These are phyloP conservation scores for Candida dajiaensis DNA, from an alignment of 805 yeast genomes.

Conservation along the genomic window DNA sequence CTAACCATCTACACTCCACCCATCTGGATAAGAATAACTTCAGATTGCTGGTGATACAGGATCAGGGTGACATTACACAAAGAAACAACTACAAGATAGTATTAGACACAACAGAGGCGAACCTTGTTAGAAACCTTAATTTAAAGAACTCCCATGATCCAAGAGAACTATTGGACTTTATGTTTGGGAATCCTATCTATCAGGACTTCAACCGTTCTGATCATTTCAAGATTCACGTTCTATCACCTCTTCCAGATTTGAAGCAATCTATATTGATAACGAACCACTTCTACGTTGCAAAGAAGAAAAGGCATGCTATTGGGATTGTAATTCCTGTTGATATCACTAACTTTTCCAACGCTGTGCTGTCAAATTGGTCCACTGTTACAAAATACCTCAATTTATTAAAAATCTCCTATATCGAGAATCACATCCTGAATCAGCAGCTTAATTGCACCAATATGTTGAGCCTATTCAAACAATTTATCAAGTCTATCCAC, in stretches of 20 bases:
- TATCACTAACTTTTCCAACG: slow-evolving; percentile 21
- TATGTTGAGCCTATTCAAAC: slow-evolving; percentile 23
- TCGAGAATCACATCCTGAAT: slow-evolving; percentile 13
- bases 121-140: not conserved
- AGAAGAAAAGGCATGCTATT: slow-evolving; percentile 26
- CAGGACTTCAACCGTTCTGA: slow-evolving; percentile 24
- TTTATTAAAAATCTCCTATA: slow-evolving; percentile 23
- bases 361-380: slow-evolving; percentile 29
- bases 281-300: slow-evolving; percentile 25
- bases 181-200: slow-evolving; percentile 34
- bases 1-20: slow-evolving; percentile 6
- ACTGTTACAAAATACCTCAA: slow-evolving; percentile 25
- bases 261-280: slow-evolving; percentile 27
- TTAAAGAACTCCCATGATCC: slow-evolving; percentile 5
- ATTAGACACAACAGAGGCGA: slow-evolving; percentile 24
- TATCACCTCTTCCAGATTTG: slow-evolving; percentile 23
- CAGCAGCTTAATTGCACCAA: slow-evolving; percentile 13
- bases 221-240: slow-evolving; percentile 23
- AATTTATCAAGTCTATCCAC: slow-evolving; percentile 25
- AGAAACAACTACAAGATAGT: slow-evolving; percentile 29
- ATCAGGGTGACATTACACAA: slow-evolving; percentile 31
- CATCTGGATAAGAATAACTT: slow-evolving; percentile 19
- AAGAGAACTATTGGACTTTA: slow-evolving; percentile 28
- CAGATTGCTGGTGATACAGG: slow-evolving; percentile 31
- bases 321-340: slow-evolving; percentile 27